Base-by-base conservation (phyloP, 495 filamentous ascomycete species). In the Xylaria curta region DNA sequence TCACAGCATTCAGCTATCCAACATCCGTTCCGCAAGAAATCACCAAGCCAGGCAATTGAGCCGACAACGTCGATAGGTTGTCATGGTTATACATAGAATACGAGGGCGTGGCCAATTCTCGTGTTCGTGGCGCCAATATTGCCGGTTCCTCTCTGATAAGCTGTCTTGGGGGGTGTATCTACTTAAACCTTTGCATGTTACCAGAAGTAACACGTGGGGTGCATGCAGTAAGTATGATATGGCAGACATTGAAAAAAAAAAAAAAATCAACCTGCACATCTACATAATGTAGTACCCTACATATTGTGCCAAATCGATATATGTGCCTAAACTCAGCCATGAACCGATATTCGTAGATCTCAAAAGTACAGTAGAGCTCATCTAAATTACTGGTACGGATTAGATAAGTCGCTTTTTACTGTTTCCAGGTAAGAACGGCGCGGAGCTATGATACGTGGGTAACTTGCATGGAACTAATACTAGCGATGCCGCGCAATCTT, bases 81-180 rank as follows among this genome's bases (percentile, higher is more conserved):
- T 33, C 44, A 60, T 46, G 46, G 31, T 28, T 66, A 40, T 24
- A 42, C 38, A 62, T 6, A 31, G 58, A 63, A 70, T 70, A 70
- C 68, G 68, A 70, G 58, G 40, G 38, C n/a, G 68, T 70, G 58
- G 68, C 58, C 58, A 70, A 54, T 70, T 44, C 60, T 70, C 68
- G 68, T 70, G 68, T 70, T 64, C 26, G 21, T 51, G 28, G 46
- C 44, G 66, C 58, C n/a, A 60, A 60, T 19, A 60, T 60, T 19
- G 58, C 58, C 31, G 36, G 24, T 61, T 40, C 59, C 19, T 40
- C 49, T 4, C 53, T 31, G 53, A 56, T 56, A 63, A 33, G 36
- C 38, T 21, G 38, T 46, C 12, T 46, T 21, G 60, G 60, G 60
- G 21, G 4, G 21, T 46, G 24, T 46, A 40, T 7, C 13, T 56